phyloP scores from a whole-genome alignment of 805 yeast genomes.

The Clavispora santaluciae region DNA sequence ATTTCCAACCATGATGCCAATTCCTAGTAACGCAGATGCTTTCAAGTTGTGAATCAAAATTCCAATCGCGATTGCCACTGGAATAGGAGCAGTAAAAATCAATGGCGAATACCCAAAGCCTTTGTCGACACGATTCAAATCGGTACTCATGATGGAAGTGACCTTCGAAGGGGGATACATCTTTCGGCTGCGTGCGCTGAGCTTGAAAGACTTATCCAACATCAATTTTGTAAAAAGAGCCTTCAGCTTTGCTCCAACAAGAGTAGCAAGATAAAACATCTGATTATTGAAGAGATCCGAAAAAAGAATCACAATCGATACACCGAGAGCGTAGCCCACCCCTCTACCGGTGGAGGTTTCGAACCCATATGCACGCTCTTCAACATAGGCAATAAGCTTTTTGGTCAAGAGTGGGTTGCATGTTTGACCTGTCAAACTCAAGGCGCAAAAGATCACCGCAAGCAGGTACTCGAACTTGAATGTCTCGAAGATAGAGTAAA shows the following conservation, averaged over 20 bases:
- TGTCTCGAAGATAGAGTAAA: conserved; percentile 1
- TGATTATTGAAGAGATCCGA: conserved; percentile 2
- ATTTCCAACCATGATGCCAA: conserved; percentile 5
- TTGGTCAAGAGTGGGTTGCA: conserved; percentile 4
- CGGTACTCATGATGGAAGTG: conserved; percentile 8
- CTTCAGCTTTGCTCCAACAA: conserved; percentile 4
- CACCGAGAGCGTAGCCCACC: conserved; percentile 9
- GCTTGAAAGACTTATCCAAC: conserved; percentile 7
- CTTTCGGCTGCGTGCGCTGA: conserved; percentile 1
- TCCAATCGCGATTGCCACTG: conserved; percentile 6
- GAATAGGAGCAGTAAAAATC: conserved; percentile 1
- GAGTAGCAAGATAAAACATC: conserved; percentile 1
- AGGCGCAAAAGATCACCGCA: not conserved
- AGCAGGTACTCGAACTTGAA: conserved; percentile 1
- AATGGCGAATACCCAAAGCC: conserved; percentile 5
- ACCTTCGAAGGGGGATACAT: conserved; percentile 4
- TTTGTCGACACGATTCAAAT: conserved; percentile 5
- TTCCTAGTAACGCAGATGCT: conserved; percentile 6
- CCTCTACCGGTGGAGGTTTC: conserved; percentile 2
- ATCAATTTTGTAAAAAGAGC: conserved; percentile 3
- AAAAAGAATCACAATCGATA: not conserved
- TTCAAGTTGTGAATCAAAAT: conserved; percentile 5
- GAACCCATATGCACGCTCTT: not conserved
- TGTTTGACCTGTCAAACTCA: conserved; percentile 2
- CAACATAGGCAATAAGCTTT: conserved; percentile 5